These are phyloP conservation scores for Purshia tridentata DNA, from an alignment of 306 rosid species.

Conservation along the genomic window DNA sequence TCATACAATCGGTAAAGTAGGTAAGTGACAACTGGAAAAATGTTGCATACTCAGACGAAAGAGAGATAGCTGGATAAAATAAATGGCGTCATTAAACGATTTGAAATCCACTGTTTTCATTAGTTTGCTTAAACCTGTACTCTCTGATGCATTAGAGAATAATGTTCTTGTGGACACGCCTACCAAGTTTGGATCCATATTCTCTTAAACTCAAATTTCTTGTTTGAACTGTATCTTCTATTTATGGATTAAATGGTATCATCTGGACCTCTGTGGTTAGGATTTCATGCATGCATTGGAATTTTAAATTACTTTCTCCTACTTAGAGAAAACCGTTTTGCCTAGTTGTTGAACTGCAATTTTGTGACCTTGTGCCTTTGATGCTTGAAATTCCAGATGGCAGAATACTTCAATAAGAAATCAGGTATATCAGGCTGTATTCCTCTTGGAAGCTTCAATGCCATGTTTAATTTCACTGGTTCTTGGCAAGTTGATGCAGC, in stretches of 20 bases:
- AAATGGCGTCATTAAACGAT: not conserved
- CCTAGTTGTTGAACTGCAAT: slow-evolving; percentile 8
- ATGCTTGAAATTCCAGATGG: slow-evolving; percentile 69
- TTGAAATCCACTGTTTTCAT: not conserved
- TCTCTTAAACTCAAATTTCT: slow-evolving; percentile 1
- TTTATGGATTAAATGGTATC: not conserved
- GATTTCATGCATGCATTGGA: not conserved
- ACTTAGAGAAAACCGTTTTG: slow-evolving; percentile 17
- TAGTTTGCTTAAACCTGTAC: not conserved
- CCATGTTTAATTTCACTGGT: slow-evolving; percentile 94
- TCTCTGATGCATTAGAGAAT: not conserved
- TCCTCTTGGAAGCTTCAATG: slow-evolving; percentile 92
- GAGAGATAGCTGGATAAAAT: not conserved
- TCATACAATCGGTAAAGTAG: not conserved
- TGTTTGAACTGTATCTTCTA: slow-evolving; percentile 2
- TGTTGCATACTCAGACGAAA: not conserved
- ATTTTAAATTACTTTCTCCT: not conserved
- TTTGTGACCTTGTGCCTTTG: slow-evolving; percentile 25
- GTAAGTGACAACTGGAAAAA: not conserved
- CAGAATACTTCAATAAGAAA: slow-evolving; percentile 66
- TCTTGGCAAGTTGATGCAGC: slow-evolving; percentile 80
- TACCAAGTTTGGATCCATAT: not conserved
- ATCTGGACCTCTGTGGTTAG: not conserved
- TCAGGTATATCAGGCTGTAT: slow-evolving; percentile 53
- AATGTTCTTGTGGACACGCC: not conserved